Percentiles rank a stretch among this genome's conserved stretches.
These are phyloP conservation scores for Backusella luteola DNA, from an alignment of 192 early-diverging fungal species.

Conservation along the genomic window DNA sequence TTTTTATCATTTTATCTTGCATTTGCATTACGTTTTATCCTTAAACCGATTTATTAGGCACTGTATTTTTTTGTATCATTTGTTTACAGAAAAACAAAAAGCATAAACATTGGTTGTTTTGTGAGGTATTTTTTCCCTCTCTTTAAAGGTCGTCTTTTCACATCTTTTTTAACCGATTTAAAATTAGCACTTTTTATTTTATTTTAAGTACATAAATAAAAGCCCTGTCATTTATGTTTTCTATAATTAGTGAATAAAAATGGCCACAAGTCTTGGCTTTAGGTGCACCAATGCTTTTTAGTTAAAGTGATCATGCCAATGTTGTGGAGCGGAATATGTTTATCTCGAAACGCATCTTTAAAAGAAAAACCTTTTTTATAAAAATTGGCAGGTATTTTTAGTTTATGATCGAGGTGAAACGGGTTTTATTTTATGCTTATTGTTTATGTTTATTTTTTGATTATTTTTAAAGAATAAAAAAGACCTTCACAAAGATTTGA, in stretches of 20 bases:
- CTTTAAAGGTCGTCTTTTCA: background rate
- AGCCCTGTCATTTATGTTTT: background rate
- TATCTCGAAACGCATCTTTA: too few relatives aligned
- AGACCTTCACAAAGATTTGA: background rate
- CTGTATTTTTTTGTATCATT: background rate
- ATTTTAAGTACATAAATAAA: background rate
- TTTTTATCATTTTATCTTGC: background rate
- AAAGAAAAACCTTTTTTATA: too few relatives aligned
- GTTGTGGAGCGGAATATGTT: background rate
- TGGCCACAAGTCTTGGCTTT: background rate
- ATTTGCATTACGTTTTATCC: background rate
- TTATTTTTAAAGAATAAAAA: background rate
- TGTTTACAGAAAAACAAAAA: background rate
- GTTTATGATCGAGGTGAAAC: too few relatives aligned
- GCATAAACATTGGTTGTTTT: background rate
- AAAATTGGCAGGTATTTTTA: too few relatives aligned
- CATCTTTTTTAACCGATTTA: background rate
- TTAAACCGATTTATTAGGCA: background rate
- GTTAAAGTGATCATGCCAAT: background rate
- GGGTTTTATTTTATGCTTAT: background rate
- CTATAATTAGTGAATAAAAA: background rate
- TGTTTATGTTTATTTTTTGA: background rate
- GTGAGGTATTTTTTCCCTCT: background rate
- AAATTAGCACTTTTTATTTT: background rate
- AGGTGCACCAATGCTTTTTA: background rate